A percentile compares a stretch with the other conserved stretches of the same genome.
Evolutionary conservation across 257 asterid genomes (phyloP).

Genomic region (Solanum dulcamara): DNA sequence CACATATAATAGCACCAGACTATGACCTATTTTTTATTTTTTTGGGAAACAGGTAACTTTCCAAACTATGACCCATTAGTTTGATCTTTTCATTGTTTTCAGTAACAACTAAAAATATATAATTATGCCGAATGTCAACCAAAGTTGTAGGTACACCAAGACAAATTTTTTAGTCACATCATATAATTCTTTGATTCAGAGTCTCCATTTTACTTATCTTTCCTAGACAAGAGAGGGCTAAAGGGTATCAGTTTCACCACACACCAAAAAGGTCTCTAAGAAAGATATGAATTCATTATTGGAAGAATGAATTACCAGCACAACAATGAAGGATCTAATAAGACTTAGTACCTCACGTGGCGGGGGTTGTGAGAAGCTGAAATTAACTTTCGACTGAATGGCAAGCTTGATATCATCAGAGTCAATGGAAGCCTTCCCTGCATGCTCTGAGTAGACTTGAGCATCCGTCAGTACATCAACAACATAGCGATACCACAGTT

Average conservation of each 20-base stretch:
- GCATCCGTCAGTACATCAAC: constrained; percentile 75
- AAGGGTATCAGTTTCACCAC: not conserved
- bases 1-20: not conserved
- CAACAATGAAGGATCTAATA: not conserved
- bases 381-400: constrained; percentile 70
- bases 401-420: constrained; percentile 88
- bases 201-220: not conserved
- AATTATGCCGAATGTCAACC: not conserved
- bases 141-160: not conserved
- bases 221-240: not conserved
- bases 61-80: not conserved
- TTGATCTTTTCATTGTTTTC: not conserved
- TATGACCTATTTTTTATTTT: not conserved
- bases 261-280: not conserved
- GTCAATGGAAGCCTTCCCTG: constrained; percentile 53
- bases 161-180: not conserved
- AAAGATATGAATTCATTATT: not conserved
- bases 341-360: constrained; percentile 56
- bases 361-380: constrained; percentile 93
- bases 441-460: constrained; percentile 83
- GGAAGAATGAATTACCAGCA: not conserved
- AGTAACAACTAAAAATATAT: not conserved
- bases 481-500: constrained; percentile 70
- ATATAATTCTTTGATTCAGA: not conserved
- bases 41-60: not conserved